Evolutionary conservation across 192 early-diverging fungal genomes (phyloP).

Genomic region (Coemansia brasiliensis): DNA sequence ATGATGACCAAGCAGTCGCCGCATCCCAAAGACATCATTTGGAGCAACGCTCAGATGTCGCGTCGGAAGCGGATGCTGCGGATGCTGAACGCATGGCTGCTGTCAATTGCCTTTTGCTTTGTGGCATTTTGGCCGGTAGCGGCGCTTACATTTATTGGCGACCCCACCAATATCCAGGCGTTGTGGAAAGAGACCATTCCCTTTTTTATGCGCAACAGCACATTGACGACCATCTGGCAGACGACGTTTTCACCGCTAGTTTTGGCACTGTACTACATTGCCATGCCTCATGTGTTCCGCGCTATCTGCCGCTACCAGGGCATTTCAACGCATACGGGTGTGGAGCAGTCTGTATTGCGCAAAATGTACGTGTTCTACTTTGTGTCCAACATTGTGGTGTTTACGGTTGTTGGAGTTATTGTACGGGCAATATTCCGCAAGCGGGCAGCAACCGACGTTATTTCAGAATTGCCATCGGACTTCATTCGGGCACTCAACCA

Average conservation of each 20-base stretch:
- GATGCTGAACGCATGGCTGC: conserved; percentile 32
- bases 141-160: conserved; percentile 61
- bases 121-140: conserved; percentile 69
- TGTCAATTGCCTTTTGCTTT: conserved; percentile 62
- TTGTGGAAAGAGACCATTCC: conserved; percentile 55
- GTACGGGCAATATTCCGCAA: conserved; percentile 46
- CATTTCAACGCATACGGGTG: conserved; percentile 65
- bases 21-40: conserved; percentile 75
- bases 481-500: conserved; percentile 45
- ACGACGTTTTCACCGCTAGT: conserved; percentile 66
- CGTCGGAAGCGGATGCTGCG: conserved; percentile 52
- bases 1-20: conserved; percentile 55
- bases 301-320: conserved; percentile 68
- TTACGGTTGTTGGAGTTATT: conserved; percentile 56
- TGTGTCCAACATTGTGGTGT: conserved; percentile 67
- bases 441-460: conserved; percentile 27
- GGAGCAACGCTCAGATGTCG: conserved; percentile 66
- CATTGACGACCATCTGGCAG: conserved; percentile 62
- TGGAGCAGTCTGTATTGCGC: conserved; percentile 67
- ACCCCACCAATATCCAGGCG: conserved; percentile 58
- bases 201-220: conserved; percentile 55
- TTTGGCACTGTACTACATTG: conserved; percentile 65
- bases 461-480: conserved; percentile 40
- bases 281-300: conserved; percentile 65
- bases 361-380: conserved; percentile 77